These are phyloP conservation scores for Fraxinus sp. DNA, from an alignment of 305 asterid species.

Conservation along the genomic window DNA sequence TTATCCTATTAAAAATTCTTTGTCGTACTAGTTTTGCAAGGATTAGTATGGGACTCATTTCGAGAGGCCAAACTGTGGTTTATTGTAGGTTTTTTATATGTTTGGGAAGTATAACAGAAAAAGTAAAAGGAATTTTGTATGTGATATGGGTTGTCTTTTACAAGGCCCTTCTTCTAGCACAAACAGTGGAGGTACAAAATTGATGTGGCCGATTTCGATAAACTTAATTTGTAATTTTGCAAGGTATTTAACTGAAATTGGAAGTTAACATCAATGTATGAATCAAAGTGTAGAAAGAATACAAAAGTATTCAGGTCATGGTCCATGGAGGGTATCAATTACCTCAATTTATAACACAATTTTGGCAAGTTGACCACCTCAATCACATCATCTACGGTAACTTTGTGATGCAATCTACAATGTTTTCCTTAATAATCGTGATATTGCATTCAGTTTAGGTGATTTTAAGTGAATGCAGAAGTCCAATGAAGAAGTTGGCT, in stretches of 20 bases:
- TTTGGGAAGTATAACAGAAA: too few relatives aligned
- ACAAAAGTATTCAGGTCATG: background rate
- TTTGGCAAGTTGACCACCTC: background rate
- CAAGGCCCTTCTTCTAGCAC: background rate
- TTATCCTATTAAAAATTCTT: background rate
- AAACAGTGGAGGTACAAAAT: background rate
- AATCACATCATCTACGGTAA: background rate
- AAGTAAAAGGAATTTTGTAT: too few relatives aligned
- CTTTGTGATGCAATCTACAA: background rate
- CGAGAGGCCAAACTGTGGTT: background rate
- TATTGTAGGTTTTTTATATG: too few relatives aligned
- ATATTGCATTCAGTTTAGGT: background rate
- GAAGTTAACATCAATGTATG: background rate
- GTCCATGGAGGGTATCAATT: too few relatives aligned
- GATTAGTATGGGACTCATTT: background rate
- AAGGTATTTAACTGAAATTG: background rate
- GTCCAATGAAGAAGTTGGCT: background rate
- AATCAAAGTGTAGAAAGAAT: background rate
- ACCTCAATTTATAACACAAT: background rate
- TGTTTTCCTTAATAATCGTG: background rate
- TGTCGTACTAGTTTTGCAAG: background rate
- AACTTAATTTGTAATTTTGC: background rate
- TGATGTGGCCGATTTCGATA: background rate
- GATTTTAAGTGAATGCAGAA: background rate
- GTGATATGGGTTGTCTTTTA: too few relatives aligned